phyloP scores from a whole-genome alignment of 2,329 filamentous ascomycete species.

The Fusarium goolgardi region DNA sequence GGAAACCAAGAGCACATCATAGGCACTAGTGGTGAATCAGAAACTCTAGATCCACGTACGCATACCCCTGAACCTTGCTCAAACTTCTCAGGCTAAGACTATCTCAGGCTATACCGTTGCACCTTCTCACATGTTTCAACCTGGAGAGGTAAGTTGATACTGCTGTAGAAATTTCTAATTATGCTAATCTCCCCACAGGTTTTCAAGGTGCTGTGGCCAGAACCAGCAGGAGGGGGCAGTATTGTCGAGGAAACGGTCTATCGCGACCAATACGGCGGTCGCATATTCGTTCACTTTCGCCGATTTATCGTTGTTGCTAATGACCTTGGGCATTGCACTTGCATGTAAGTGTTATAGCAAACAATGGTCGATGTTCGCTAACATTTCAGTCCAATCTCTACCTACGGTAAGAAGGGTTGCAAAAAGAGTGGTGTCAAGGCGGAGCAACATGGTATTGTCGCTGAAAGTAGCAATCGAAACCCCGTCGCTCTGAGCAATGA shows the following conservation, averaged over 20 bases:
- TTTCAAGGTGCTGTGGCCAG: conserved; percentile 67
- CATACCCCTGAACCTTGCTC: no score
- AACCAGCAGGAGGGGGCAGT: conserved; percentile 58
- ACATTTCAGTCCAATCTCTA: conserved; percentile 62
- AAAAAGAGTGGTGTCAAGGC: conserved; percentile 65
- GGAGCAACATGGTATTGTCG: conserved; percentile 65
- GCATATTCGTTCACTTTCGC: conserved; percentile 62
- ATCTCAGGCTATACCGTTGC: conserved; percentile 56
- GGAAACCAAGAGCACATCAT: conserved; percentile 29
- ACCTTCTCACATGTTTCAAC: conserved; percentile 53
- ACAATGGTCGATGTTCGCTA: conserved; percentile 10
- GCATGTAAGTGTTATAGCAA: conserved; percentile 60
- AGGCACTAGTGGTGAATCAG: conserved; percentile 35
- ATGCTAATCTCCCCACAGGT: conserved; percentile 53
- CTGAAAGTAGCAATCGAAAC: conserved; percentile 50
- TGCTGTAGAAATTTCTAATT: neutral
- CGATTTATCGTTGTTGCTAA: conserved; percentile 67
- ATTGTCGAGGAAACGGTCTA: conserved; percentile 52
- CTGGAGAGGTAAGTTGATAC: conserved; percentile 53
- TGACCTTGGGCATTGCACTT: conserved; percentile 64
- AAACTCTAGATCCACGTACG: conserved; percentile 55
- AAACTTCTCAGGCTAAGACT: conserved; percentile 18
- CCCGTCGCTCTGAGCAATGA: conserved; percentile 55
- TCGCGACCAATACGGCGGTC: conserved; percentile 51
- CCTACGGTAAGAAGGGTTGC: conserved; percentile 65